Evolutionary conservation across 2,329 filamentous ascomycete species (phyloP), one percentile per base, ranked within the genome.

Genomic region (Boeremia exigua): DNA sequence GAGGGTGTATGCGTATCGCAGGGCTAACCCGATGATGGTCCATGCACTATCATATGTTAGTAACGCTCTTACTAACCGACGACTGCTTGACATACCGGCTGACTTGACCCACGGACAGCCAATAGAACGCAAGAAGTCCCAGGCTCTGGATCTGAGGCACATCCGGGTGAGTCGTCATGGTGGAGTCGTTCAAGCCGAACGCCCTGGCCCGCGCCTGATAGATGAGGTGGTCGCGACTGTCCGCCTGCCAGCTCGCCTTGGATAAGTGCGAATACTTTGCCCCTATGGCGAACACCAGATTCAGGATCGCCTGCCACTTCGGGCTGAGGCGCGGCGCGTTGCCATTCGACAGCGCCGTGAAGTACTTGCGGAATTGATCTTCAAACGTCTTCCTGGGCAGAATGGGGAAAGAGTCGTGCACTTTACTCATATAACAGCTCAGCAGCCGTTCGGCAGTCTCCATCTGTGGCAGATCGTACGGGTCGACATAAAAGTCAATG

Each of bases 241-340:
- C 68, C 4, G n/a, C 6, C 19, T 36, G n/a, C n/a, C n/a, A 17
- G 10, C n/a, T 36, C 9, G n/a, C 17, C 33, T 71, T 61, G 14
- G 61, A 58, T 17, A 75, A 67, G 46, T 73, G 66, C 15, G 69
- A 69, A 42, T 76, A 71, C 48, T 71, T 73, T 28, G 76, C 70
- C 3, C 71, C 75, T 23, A 79, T 75, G 6, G 77, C 77, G 53
- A 79, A 77, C 3, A 79, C 68, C 27, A 79, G 52, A 38, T 79
- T 78, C 48, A 79, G 34, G 17, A 75, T 76, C 8, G 71, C 73
- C 29, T 73, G 68, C 76, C 77, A 78, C 44, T 66, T 71, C 8
- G 47, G 45, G 39, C 60, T 68, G 3, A 68, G 52, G 6, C 39
- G 55, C 2, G 61, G 58, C 6, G 62, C 42, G n/a, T 58, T 65